A percentile compares a stretch with the other conserved stretches of the same genome.
phyloP scores from a whole-genome alignment of 495 filamentous ascomycete species.

The Xylaria grammica region DNA sequence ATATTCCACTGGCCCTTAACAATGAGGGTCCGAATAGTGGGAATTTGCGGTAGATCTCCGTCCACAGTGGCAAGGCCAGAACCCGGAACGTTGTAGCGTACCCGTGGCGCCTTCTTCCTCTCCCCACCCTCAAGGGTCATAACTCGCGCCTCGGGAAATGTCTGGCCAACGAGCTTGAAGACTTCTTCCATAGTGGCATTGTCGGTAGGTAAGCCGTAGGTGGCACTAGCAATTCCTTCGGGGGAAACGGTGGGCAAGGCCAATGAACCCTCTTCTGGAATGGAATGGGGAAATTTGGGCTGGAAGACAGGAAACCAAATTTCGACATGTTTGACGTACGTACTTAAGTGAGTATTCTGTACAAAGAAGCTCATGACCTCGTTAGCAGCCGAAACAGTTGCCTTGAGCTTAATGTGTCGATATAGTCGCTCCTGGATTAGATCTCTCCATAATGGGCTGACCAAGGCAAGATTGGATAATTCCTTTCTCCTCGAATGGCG shows the following conservation, averaged over 20 bases:
- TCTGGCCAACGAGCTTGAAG: slow-evolving; percentile 60
- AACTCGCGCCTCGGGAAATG: slow-evolving; percentile 64
- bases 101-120: slow-evolving; percentile 69
- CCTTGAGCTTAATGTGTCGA: slow-evolving; percentile 75
- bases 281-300: slow-evolving; percentile 49
- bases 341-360: slow-evolving; percentile 60
- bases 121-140: slow-evolving; percentile 80
- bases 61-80: slow-evolving; percentile 25
- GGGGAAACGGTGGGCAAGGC: slow-evolving; percentile 52
- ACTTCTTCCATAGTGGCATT: slow-evolving; percentile 73
- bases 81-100: slow-evolving; percentile 57
- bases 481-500: slow-evolving; percentile 70
- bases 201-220: slow-evolving; percentile 60
- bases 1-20: slow-evolving; percentile 79
- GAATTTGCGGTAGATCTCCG: slow-evolving; percentile 50
- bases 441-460: slow-evolving; percentile 64
- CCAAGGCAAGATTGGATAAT: slow-evolving; percentile 67
- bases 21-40: slow-evolving; percentile 62
- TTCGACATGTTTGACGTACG: slow-evolving; percentile 72
- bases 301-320: slow-evolving; percentile 78
- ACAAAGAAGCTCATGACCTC: slow-evolving; percentile 63
- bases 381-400: slow-evolving; percentile 62
- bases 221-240: slow-evolving; percentile 55
- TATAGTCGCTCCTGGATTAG: slow-evolving; percentile 73
- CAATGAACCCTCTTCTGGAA: slow-evolving; percentile 37